Conservation (phyloP, 164 flowering plant species). For the Echeveria elegans region DNA sequence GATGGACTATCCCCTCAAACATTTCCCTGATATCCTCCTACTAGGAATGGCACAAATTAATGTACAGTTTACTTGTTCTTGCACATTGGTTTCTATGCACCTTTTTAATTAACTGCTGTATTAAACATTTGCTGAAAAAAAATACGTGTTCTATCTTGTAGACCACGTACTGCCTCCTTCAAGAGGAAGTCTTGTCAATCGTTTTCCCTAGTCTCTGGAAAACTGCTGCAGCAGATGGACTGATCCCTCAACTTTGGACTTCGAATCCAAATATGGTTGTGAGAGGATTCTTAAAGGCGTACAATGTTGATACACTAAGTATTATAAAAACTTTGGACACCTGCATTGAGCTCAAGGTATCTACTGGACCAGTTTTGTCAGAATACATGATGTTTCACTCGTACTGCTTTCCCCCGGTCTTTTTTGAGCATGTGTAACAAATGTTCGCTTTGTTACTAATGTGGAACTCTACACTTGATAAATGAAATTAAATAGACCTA, state of each 20-base stretch:
- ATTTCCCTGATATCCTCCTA: constrained; percentile 53
- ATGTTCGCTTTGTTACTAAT: constrained; percentile 3
- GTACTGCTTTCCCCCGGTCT: background rate
- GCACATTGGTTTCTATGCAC: background rate
- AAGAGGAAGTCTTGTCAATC: constrained; percentile 49
- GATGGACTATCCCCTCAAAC: constrained; percentile 46
- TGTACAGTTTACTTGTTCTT: constrained; percentile 26
- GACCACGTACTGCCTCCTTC: constrained; percentile 83
- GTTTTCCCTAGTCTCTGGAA: constrained; percentile 54
- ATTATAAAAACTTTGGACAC: constrained; percentile 45
- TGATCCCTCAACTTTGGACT: constrained; percentile 66
- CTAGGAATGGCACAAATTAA: constrained; percentile 69
- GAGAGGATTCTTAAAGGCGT: constrained; percentile 50
- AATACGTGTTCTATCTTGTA: constrained; percentile 25
- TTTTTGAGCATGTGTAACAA: no score
- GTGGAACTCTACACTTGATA: background rate
- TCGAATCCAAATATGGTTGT: constrained; percentile 51
- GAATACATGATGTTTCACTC: background rate
- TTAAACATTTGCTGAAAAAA: constrained; percentile 1
- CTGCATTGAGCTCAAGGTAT: constrained; percentile 80
- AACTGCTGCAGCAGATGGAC: constrained; percentile 25
- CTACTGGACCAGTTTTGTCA: background rate
- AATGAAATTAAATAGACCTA: background rate
- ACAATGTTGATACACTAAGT: constrained; percentile 34
- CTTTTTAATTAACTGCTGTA: background rate